Conservation (phyloP, 495 filamentous ascomycete species). For the Aspergillus bridgeri region DNA sequence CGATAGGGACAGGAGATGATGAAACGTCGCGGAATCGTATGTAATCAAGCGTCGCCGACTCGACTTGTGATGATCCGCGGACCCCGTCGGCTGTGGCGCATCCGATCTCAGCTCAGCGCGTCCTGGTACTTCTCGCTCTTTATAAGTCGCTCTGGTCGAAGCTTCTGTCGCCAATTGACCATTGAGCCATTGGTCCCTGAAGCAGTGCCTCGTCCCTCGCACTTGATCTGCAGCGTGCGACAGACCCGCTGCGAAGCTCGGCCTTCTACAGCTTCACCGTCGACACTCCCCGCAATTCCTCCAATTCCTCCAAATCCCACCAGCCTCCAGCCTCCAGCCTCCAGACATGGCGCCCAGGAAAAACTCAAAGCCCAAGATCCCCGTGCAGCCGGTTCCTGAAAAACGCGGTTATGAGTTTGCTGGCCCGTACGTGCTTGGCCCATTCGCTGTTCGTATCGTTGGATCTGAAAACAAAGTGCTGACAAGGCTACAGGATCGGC, state of each 20-base stretch:
- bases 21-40: neutral
- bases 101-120: neutral
- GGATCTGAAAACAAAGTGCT: constrained; percentile 19
- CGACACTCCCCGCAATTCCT: neutral
- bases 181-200: too few relatives aligned
- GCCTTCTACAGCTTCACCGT: neutral
- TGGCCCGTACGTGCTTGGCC: constrained; percentile 70
- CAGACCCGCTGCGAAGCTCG: too few relatives aligned
- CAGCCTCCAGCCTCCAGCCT: neutral
- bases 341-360: constrained; percentile 33
- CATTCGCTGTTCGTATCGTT: neutral
- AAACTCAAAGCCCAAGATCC: constrained; percentile 16
- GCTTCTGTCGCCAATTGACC: neutral
- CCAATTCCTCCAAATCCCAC: neutral
- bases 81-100: neutral
- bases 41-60: neutral
- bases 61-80: neutral
- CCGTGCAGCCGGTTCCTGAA: constrained; percentile 41
- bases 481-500: constrained; percentile 55
- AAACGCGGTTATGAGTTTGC: constrained; percentile 74
- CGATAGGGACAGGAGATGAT: neutral
- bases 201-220: neutral
- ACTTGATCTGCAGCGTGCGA: neutral
- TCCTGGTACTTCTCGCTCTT: neutral
- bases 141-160: neutral